Evolutionary conservation across 1,284 basidiomycete genomes (phyloP).

Genomic region (Microbotryomycetes sp.): DNA sequence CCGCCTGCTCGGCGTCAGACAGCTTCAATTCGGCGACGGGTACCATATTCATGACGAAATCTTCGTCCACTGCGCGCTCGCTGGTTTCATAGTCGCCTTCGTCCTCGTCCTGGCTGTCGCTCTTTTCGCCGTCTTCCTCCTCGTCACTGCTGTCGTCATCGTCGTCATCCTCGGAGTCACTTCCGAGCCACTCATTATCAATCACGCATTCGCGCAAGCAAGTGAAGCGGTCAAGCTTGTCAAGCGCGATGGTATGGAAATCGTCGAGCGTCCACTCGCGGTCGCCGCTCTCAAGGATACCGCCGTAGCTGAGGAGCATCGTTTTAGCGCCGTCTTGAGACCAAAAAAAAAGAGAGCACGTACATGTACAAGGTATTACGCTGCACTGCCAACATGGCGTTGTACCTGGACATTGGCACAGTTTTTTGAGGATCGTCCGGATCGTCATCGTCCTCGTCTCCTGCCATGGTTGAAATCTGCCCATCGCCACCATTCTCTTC

Average conservation of each 20-base stretch:
- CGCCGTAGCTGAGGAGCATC: conserved; percentile 59
- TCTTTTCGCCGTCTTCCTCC: conserved; percentile 11
- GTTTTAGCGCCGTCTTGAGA: not conserved
- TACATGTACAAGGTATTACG: conserved; percentile 80
- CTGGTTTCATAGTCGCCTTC: conserved; percentile 44
- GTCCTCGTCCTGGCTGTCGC: conserved; percentile 51
- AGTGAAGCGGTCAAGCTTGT: conserved; percentile 67
- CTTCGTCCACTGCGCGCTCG: conserved; percentile 48
- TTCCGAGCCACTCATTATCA: conserved; percentile 34
- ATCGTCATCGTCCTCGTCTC: conserved; percentile 46
- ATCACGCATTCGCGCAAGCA: conserved; percentile 63
- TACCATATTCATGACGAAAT: conserved; percentile 42
- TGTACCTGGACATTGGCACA: conserved; percentile 72
- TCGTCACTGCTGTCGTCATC: conserved; percentile 36
- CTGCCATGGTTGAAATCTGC: conserved; percentile 26
- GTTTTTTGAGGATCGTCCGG: conserved; percentile 64
- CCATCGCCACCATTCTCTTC: conserved; percentile 2
- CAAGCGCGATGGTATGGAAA: conserved; percentile 66
- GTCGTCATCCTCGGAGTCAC: conserved; percentile 44
- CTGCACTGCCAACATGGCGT: conserved; percentile 80
- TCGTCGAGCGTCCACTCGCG: conserved; percentile 80
- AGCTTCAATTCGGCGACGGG: conserved; percentile 24
- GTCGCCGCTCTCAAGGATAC: conserved; percentile 71
- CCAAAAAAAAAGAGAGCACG: conserved; percentile 33
- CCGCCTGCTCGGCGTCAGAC: conserved; percentile 33